Percentiles rank a stretch among this genome's conserved stretches.
phyloP scores from a whole-genome alignment of 1,284 basidiomycete species.

The Cutaneotrichosporon daszewskae region DNA sequence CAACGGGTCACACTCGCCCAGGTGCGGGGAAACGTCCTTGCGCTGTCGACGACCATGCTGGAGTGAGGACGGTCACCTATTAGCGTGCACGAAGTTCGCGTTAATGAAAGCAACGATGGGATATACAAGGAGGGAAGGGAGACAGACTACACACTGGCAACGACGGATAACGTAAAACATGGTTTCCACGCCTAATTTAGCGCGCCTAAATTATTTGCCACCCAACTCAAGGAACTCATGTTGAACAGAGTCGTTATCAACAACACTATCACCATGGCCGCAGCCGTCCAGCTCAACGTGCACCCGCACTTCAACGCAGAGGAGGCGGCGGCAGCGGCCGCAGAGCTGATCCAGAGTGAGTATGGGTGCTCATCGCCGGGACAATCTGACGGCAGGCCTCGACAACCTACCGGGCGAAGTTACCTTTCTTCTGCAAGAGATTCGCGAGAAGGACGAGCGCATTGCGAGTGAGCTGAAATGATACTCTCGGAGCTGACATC shows the following conservation, averaged over 20 bases:
- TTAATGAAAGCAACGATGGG: too few species aligned
- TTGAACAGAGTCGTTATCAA: background rate
- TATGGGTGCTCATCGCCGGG: constrained; percentile 12
- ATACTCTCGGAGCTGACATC: background rate
- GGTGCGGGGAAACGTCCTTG: too few species aligned
- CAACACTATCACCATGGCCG: background rate
- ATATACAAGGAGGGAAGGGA: too few species aligned
- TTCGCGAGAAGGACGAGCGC: constrained; percentile 51
- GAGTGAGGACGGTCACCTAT: too few species aligned
- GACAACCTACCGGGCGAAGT: constrained; percentile 72
- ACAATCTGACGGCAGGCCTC: constrained; percentile 51
- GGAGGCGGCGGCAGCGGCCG: constrained; percentile 62
- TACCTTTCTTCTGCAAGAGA: constrained; percentile 64
- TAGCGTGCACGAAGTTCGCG: too few species aligned
- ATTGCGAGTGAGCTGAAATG: too few species aligned
- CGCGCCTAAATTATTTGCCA: background rate
- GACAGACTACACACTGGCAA: background rate
- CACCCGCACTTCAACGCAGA: constrained; percentile 51
- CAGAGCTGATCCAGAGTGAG: constrained; percentile 65
- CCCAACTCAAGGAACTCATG: background rate
- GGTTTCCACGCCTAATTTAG: too few species aligned
- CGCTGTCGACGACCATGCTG: too few species aligned
- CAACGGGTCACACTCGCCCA: too few species aligned
- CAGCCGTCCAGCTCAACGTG: constrained; percentile 21
- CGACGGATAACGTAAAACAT: too few species aligned